These are phyloP conservation scores for Alternaria arborescens DNA, from an alignment of 2,329 filamentous ascomycete genomes.

Conservation along the genomic window DNA sequence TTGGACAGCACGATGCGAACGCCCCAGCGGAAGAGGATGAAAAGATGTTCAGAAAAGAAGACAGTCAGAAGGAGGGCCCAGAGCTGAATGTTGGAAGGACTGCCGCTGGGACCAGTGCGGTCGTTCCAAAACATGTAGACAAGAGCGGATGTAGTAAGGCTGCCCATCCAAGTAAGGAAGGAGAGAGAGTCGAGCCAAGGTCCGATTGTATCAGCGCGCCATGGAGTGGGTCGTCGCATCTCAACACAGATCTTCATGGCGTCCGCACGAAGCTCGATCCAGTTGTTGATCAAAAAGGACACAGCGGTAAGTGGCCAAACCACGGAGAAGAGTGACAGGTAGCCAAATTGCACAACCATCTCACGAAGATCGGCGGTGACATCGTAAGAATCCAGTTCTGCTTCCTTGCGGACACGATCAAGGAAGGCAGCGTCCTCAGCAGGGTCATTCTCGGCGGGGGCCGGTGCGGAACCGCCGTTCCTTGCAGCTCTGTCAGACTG, in stretches of 20 bases:
- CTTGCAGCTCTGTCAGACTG: conserved; percentile 67
- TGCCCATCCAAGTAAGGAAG: conserved; percentile 94
- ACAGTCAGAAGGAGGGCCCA: conserved; percentile 86
- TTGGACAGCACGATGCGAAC: conserved; percentile 79
- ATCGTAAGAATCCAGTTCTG: conserved; percentile 83
- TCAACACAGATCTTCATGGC: conserved; percentile 92
- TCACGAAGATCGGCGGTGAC: conserved; percentile 91
- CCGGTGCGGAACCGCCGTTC: conserved; percentile 62
- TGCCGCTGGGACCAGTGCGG: conserved; percentile 70
- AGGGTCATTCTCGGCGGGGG: conserved; percentile 66
- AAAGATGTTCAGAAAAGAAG: conserved; percentile 87
- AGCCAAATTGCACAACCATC: conserved; percentile 69
- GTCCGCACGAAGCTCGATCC: conserved; percentile 92
- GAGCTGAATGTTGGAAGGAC: conserved; percentile 73
- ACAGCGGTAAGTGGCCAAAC: conserved; percentile 93
- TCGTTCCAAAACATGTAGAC: conserved; percentile 87
- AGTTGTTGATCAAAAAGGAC: conserved; percentile 93
- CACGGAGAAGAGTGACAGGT: conserved; percentile 88
- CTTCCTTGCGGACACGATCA: conserved; percentile 80
- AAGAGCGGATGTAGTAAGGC: conserved; percentile 83
- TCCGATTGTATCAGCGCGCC: conserved; percentile 91
- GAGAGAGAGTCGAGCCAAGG: conserved; percentile 87
- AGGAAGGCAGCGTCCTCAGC: conserved; percentile 84
- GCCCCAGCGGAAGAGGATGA: conserved; percentile 77
- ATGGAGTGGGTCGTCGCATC: conserved; percentile 87